Conservation (phyloP, 805 yeast species). For the Candida orba region DNA sequence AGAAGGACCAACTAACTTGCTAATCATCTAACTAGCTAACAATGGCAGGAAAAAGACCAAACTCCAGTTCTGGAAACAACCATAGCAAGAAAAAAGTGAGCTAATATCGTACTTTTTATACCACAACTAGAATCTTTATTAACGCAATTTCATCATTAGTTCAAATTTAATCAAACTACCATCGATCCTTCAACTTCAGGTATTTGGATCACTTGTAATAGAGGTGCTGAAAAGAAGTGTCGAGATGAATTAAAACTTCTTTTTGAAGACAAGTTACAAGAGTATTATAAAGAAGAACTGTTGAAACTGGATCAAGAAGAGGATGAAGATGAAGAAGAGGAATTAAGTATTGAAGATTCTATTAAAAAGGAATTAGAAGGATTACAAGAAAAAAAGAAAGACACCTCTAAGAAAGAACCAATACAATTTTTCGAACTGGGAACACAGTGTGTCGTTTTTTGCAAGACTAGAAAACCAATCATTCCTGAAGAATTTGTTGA, state of each 20-base stretch:
- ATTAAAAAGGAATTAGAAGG: slow-evolving; percentile 64
- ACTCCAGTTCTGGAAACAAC: not conserved
- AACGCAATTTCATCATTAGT: slow-evolving; percentile 15
- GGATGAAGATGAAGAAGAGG: slow-evolving; percentile 28
- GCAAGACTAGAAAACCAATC: slow-evolving; percentile 73
- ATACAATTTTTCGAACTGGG: slow-evolving; percentile 56
- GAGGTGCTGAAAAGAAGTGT: slow-evolving; percentile 73
- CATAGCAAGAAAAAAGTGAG: slow-evolving; percentile 1
- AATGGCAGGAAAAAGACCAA: not conserved
- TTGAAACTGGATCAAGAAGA: slow-evolving; percentile 11
- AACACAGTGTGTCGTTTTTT: slow-evolving; percentile 80
- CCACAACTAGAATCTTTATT: not conserved
- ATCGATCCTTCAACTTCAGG: slow-evolving; percentile 86
- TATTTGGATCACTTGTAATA: slow-evolving; percentile 79
- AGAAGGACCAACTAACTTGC: not conserved
- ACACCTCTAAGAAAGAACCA: slow-evolving; percentile 36
- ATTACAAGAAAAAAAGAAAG: slow-evolving; percentile 30
- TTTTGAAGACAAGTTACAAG: slow-evolving; percentile 46
- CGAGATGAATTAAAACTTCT: slow-evolving; percentile 62
- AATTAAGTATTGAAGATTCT: slow-evolving; percentile 65
- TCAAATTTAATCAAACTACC: slow-evolving; percentile 39
- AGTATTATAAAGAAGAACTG: slow-evolving; percentile 34
- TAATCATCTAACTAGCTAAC: not conserved
- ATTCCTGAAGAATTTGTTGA: slow-evolving; percentile 69
- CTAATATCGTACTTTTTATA: too few species aligned